These are phyloP conservation scores for Pleurozium schreberi DNA, from an alignment of 225 moss, liverwort and hornwort genomes.

Conservation along the genomic window DNA sequence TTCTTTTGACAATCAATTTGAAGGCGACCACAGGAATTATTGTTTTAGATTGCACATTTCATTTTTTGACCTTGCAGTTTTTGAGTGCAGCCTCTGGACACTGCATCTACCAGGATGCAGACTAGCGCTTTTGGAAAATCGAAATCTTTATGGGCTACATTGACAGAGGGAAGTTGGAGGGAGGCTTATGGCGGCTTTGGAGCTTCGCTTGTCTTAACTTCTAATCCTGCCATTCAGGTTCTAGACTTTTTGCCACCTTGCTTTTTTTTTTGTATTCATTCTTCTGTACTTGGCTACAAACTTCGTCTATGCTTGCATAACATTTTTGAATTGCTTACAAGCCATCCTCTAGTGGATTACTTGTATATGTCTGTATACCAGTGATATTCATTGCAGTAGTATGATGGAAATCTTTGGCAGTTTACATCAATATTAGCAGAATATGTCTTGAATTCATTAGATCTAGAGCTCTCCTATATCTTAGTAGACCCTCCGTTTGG, in stretches of 20 bases:
- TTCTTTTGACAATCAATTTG: neutral
- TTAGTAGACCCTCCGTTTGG: too few relatives aligned
- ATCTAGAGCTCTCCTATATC: neutral
- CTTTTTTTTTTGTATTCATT: neutral
- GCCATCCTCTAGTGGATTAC: neutral
- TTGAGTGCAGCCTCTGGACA: constrained; percentile 74
- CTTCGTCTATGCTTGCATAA: neutral
- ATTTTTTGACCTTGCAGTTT: neutral
- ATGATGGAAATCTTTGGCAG: neutral
- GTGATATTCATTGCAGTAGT: neutral
- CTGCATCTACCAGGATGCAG: constrained; percentile 88
- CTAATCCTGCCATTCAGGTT: constrained; percentile 99
- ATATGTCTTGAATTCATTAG: neutral
- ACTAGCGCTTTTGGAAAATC: constrained; percentile 90
- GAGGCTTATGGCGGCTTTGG: constrained; percentile 82
- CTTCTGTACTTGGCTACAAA: neutral
- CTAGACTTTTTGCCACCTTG: neutral
- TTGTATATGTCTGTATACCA: neutral
- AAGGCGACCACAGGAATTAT: neutral
- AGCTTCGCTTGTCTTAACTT: constrained; percentile 73
- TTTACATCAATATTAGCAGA: neutral
- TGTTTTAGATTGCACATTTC: neutral
- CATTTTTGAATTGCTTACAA: neutral
- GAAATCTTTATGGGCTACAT: constrained; percentile 50
- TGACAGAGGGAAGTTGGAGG: constrained; percentile 50